These are phyloP conservation scores for Fraxinus greggii DNA, from an alignment of 305 asterid species.

Conservation along the genomic window DNA sequence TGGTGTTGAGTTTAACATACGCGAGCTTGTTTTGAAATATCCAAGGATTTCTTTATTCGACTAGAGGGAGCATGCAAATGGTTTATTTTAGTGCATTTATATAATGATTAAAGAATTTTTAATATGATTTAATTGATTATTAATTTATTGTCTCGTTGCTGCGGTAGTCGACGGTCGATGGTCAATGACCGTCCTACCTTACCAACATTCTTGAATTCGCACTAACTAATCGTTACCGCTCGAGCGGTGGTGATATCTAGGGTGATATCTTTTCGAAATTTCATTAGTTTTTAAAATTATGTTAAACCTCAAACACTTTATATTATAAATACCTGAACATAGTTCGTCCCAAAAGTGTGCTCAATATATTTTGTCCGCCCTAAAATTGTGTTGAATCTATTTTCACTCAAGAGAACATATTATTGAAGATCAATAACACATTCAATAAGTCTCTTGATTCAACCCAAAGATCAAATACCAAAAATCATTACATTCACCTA, in stretches of 20 bases:
- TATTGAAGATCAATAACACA: no score
- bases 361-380: no score
- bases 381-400: no score
- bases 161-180: background rate
- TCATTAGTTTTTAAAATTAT: no score
- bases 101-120: no score
- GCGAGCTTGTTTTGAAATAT: slow-evolving; percentile 76
- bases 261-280: background rate
- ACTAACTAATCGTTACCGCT: background rate
- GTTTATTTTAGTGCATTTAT: slow-evolving; percentile 46
- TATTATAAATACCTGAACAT: background rate
- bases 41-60: slow-evolving; percentile 76
- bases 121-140: no score
- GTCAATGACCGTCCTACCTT: background rate
- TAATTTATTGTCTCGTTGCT: background rate
- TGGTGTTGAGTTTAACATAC: slow-evolving; percentile 68
- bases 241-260: background rate
- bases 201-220: background rate
- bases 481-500: background rate
- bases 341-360: background rate
- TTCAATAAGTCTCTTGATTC: background rate
- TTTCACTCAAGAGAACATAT: background rate
- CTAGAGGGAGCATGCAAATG: slow-evolving; percentile 49
- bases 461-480: background rate
- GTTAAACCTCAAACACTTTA: background rate